Base-by-base conservation (phyloP, 805 yeast species). In the Martiniozyma abietophila region DNA sequence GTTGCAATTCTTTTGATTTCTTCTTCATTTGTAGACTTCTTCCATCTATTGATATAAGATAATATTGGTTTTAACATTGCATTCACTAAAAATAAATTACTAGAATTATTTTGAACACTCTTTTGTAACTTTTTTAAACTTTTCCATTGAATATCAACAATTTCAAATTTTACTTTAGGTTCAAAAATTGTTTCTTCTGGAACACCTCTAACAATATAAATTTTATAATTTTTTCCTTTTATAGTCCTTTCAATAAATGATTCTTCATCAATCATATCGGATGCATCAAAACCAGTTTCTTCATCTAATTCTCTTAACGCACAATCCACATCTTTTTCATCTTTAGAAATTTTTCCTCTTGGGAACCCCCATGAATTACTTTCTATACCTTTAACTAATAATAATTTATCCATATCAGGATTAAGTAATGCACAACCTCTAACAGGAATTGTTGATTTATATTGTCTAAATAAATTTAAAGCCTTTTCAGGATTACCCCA, bases 311-410 rank as follows among this genome's bases (percentile, higher is more conserved):
- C 99, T 48, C 99, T 71, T 10, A 84, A 58, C 5, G 97, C 96
- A 62, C 98, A 94, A 35, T 72, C 76, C 5, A 75, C 68, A 56
- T 92, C 98, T 11, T 76, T 64, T 61, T 92, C 99, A 51, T 79
- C 94, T 53, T 92, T 88, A 25, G 94, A 83, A 38, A 92, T 92
- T 58, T 92, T 92, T 5, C 99, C 99, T 54, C 95, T 67, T 5
- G 99, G 99, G 50, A 92, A 92, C 6, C 95, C 81, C 97, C 97
- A 92, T 1, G 80, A 60, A 21, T 62, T 59, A 9, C 86, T 71
- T 43, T 83, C 94, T 32, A 77, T 76, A 4, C 96, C 96, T 51
- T 83, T 77, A 5, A 92, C 94, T 43, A 92, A 60, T 19, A 94
- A 52, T 8, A 84, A 63, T 50, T 82, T 84, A 36, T 76, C 71